Base-by-base conservation (phyloP, 441 rosid species). In the Adansonia grandidieri region DNA sequence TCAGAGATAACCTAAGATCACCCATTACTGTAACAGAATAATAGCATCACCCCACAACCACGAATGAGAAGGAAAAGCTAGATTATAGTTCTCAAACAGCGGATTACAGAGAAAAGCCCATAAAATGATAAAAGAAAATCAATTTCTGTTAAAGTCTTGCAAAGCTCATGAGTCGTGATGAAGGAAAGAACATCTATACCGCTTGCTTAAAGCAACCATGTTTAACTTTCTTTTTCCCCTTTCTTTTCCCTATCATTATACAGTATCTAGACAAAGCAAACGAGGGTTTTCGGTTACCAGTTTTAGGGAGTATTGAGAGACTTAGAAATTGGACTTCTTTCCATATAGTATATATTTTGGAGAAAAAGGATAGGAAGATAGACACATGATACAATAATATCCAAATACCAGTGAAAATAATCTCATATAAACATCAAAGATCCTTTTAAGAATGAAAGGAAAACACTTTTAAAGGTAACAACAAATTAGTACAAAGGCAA, bases 391-490 rank as follows among this genome's bases (percentile, higher is more conserved):
- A 44, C 42, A 44, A 77, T 45, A 67, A 50, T 48, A 62, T 77
- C 60, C 68, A 45, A 60, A 81, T 4, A 71, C 22, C 72, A 9
- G 9, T 11, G 37, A 32, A 37, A 20, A 14, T 17, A 7, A 28
- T 40, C 67, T 44, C 67, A 58, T 54, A 73, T 58, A 19, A 19
- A 5, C n/a, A 45, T 17, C 3, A 60, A 73, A 1, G 40, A 42
- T 14, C 53, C 42, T 20, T 28, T 15, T n/a, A 72, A 72, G 32
- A 56, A 56, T 17, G 20, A 60, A 56, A 71, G 68, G 56, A 61
- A 80, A 70, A 68, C 32, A 64, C 32, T 20, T 60, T 47, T 37
- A 71, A 66, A 17, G 77, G 54, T 42, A 73, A 58, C 61, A 66
- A 73, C 40, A 66, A 20, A 75, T 68, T 17, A 66, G 51, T 42